Evolutionary conservation across 2,329 filamentous ascomycete species (phyloP).

Genomic region (Elsinoe necatrix): DNA sequence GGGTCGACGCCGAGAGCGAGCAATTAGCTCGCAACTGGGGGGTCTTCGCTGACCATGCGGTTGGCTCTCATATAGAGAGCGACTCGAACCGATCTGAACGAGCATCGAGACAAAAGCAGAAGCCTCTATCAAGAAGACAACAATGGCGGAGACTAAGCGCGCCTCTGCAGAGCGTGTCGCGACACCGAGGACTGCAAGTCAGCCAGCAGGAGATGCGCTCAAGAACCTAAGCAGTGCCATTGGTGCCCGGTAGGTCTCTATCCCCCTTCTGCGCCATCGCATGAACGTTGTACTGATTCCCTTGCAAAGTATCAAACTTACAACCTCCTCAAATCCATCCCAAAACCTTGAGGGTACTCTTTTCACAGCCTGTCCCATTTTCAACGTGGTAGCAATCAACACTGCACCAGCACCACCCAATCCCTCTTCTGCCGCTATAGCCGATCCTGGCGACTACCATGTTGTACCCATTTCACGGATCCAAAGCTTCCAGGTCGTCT

Average conservation of each 20-base stretch:
- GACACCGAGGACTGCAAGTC: conserved; percentile 41
- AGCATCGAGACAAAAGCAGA: not conserved
- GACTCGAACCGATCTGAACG: no score
- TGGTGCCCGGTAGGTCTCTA: conserved; percentile 48
- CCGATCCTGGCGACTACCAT: conserved; percentile 48
- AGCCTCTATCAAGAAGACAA: not conserved
- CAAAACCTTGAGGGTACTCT: conserved; percentile 52
- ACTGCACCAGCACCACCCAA: conserved; percentile 40
- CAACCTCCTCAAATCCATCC: conserved; percentile 42
- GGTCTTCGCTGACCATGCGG: conserved; percentile 1
- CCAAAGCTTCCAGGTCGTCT: conserved; percentile 48
- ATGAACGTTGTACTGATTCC: not conserved
- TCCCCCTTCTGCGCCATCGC: not conserved
- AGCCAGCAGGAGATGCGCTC: conserved; percentile 39
- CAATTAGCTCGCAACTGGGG: not conserved
- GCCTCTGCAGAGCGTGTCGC: conserved; percentile 48
- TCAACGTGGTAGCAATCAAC: conserved; percentile 54
- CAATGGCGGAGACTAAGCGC: conserved; percentile 53
- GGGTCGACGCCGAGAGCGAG: no score
- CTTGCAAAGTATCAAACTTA: conserved; percentile 48
- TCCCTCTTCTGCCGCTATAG: conserved; percentile 32
- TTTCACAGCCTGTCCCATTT: conserved; percentile 53
- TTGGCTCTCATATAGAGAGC: conserved; percentile 5
- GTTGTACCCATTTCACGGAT: conserved; percentile 54
- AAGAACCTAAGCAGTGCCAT: conserved; percentile 51